A percentile compares a stretch with the other conserved stretches of the same genome.
Evolutionary conservation across 164 flowering plant species (phyloP).

Genomic region (Santalum album): DNA sequence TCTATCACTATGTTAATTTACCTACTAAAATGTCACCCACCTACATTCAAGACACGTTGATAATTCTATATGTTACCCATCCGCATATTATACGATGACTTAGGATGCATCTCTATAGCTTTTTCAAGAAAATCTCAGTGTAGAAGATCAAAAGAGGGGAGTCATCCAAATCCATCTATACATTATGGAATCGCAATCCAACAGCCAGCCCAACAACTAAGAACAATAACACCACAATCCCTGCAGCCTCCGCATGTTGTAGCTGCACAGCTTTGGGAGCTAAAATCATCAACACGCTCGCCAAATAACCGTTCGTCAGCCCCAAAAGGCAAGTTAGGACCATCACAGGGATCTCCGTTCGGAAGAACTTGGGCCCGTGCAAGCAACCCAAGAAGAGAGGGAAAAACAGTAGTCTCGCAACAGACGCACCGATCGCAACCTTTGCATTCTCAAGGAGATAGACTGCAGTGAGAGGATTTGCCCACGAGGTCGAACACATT

Average conservation of each 20-base stretch:
- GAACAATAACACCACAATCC: slow-evolving; percentile 73
- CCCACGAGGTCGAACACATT: slow-evolving; percentile 91
- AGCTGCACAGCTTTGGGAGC: slow-evolving; percentile 71
- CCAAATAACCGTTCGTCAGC: slow-evolving; percentile 81
- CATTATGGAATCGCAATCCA: too few species aligned
- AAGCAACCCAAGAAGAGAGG: slow-evolving; percentile 79
- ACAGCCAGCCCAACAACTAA: slow-evolving; percentile 63
- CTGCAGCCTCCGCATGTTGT: slow-evolving; percentile 83
- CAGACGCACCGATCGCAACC: slow-evolving; percentile 55
- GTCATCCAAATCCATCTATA: too few species aligned
- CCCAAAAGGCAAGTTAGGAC: slow-evolving; percentile 81
- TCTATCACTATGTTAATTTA: too few species aligned
- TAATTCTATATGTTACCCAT: too few species aligned
- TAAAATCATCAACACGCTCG: slow-evolving; percentile 74
- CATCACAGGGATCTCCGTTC: slow-evolving; percentile 81
- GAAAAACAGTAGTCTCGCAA: slow-evolving; percentile 61
- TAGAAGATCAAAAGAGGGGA: too few species aligned
- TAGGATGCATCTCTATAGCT: too few species aligned
- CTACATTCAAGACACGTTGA: too few species aligned
- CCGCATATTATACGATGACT: too few species aligned
- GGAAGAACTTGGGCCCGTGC: slow-evolving; percentile 81
- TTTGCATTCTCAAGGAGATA: slow-evolving; percentile 60
- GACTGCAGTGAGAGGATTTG: slow-evolving; percentile 62
- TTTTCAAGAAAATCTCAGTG: too few species aligned
- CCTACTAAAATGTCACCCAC: too few species aligned